Conservation (phyloP, 1,284 basidiomycete genomes). For the Cutaneotrichosporon daszewskae region DNA sequence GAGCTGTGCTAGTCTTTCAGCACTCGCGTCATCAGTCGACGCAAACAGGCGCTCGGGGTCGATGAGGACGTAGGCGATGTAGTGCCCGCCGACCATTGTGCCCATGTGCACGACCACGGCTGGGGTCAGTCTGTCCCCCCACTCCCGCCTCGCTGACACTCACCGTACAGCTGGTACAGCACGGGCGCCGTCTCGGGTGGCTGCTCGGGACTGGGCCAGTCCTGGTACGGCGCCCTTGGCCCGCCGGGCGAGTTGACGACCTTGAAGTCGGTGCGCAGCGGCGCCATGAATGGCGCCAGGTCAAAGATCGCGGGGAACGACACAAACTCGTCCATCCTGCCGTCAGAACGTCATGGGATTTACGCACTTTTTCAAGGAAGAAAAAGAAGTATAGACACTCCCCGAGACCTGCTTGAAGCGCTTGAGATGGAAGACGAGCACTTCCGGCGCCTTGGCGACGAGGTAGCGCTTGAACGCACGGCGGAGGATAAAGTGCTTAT, state of each 20-base stretch:
- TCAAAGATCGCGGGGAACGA: slow-evolving; percentile 82
- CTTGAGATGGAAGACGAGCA: slow-evolving; percentile 88
- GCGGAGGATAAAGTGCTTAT: slow-evolving; percentile 57
- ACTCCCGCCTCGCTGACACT: too few relatives aligned
- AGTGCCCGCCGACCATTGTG: slow-evolving; percentile 78
- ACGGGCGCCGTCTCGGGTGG: slow-evolving; percentile 34
- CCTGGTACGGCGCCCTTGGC: slow-evolving; percentile 39
- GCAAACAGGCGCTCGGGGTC: slow-evolving; percentile 38
- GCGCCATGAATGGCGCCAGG: slow-evolving; percentile 76
- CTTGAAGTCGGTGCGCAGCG: slow-evolving; percentile 52
- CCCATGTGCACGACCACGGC: slow-evolving; percentile 88
- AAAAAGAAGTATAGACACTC: slow-evolving; percentile 37
- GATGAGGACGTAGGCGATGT: slow-evolving; percentile 60
- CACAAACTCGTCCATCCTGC: slow-evolving; percentile 78
- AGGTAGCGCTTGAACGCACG: slow-evolving; percentile 90
- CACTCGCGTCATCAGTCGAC: slow-evolving; percentile 2
- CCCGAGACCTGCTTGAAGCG: slow-evolving; percentile 70
- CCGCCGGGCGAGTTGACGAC: slow-evolving; percentile 29
- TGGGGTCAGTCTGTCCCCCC: slow-evolving; percentile 31
- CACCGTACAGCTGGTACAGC: slow-evolving; percentile 44
- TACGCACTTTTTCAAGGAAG: slow-evolving; percentile 43
- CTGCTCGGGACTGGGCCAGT: slow-evolving; percentile 41
- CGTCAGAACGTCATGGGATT: slow-evolving; percentile 28
- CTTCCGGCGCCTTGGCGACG: slow-evolving; percentile 75
- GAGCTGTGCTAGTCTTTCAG: slow-evolving; percentile 1